phyloP scores from a whole-genome alignment of 352 stramenopile genomes.

The Halophytophthora batemanensis region DNA sequence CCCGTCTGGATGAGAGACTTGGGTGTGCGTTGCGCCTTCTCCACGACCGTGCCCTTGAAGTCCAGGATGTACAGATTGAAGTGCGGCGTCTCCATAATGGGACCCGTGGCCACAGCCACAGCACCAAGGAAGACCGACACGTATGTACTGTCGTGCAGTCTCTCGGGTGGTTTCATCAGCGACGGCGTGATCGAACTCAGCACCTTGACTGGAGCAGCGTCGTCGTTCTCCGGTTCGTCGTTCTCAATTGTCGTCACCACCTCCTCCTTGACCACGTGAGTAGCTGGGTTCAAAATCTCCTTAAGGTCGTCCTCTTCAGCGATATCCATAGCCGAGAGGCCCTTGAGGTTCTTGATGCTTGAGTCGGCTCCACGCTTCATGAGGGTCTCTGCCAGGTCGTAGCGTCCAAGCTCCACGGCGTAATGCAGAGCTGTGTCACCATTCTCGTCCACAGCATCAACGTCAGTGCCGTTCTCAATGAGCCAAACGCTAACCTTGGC shows the following conservation, averaged over 20 bases:
- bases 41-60: constrained; percentile 63
- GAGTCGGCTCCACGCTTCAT: constrained; percentile 85
- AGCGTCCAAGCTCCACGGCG: constrained; percentile 75
- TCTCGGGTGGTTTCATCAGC: constrained; percentile 48
- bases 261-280: constrained; percentile 33
- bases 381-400: constrained; percentile 80
- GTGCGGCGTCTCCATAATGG: constrained; percentile 86
- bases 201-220: constrained; percentile 16
- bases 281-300: constrained; percentile 66
- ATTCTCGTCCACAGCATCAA: constrained; percentile 73
- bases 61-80: constrained; percentile 88
- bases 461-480: constrained; percentile 81
- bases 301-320: constrained; percentile 76
- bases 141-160: constrained; percentile 78
- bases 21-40: constrained; percentile 69
- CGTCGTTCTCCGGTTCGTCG: constrained; percentile 25
- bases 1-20: constrained; percentile 86
- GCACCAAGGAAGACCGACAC: constrained; percentile 83
- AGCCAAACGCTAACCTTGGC: constrained; percentile 86
- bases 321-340: constrained; percentile 63
- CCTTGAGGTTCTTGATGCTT: constrained; percentile 70
- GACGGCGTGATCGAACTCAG: constrained; percentile 22
- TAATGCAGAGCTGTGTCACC: constrained; percentile 87
- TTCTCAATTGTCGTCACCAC: constrained; percentile 14
- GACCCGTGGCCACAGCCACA: constrained; percentile 74